Conservation (phyloP, 495 filamentous ascomycete species). For the Penicillium bialowiezense region DNA sequence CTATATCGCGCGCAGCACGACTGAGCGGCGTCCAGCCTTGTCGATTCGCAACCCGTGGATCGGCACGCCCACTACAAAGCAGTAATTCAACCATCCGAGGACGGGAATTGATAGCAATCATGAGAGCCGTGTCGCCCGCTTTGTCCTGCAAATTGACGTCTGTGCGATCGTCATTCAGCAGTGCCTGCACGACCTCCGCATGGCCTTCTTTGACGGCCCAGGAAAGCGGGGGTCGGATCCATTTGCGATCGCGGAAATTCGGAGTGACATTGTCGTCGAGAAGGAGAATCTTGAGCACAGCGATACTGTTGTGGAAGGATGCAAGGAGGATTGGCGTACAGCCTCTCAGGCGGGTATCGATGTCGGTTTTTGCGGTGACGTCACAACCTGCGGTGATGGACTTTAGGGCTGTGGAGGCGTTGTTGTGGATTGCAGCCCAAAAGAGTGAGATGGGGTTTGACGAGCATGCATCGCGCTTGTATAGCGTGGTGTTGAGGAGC, state of each 20-base stretch:
- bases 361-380: constrained; percentile 6
- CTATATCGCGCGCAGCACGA: constrained; percentile 4
- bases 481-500: constrained; percentile 17
- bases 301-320: constrained; percentile 11
- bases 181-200: constrained; percentile 18
- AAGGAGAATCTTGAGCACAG: constrained; percentile 14
- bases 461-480: constrained; percentile 9
- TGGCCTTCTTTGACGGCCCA: constrained; percentile 36
- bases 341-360: constrained; percentile 10
- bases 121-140: constrained; percentile 17
- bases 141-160: constrained; percentile 24
- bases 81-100: constrained; percentile 9
- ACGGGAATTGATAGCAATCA: constrained; percentile 11
- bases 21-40: constrained; percentile 20
- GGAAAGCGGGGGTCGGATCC: constrained; percentile 31
- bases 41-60: constrained; percentile 16
- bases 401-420: constrained; percentile 4
- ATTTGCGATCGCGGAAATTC: constrained; percentile 18
- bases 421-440: constrained; percentile 17
- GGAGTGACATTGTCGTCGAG: constrained; percentile 11
- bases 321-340: constrained; percentile 20
- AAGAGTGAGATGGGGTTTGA: constrained; percentile 7
- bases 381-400: constrained; percentile 18
- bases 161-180: constrained; percentile 16
- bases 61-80: constrained; percentile 6